Evolutionary conservation across 805 yeast genomes (phyloP).

Genomic region (Cyberlindnera euphorbiae): DNA sequence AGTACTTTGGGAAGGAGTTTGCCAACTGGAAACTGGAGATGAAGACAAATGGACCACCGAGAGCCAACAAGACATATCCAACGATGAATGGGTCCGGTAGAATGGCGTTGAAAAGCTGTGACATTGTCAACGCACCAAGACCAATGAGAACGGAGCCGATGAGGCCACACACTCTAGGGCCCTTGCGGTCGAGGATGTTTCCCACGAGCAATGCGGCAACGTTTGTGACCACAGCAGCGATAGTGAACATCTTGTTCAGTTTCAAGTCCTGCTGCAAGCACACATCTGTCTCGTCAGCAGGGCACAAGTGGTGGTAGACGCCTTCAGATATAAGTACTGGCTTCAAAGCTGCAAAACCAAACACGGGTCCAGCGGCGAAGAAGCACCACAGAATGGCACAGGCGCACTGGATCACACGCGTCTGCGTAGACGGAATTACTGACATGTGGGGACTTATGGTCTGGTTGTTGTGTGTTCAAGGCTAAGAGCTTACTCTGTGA

Average conservation of each 20-base stretch:
- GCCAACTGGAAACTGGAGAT: constrained; percentile 88
- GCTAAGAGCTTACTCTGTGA: neutral
- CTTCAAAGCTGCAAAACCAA: constrained; percentile 94
- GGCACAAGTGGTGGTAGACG: constrained; percentile 63
- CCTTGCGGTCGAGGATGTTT: constrained; percentile 65
- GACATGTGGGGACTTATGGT: neutral
- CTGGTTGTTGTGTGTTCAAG: neutral
- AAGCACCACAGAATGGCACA: constrained; percentile 88
- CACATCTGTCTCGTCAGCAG: constrained; percentile 23
- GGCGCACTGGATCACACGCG: constrained; percentile 13
- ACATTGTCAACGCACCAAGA: constrained; percentile 47
- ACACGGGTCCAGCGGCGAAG: constrained; percentile 87
- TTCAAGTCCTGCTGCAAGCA: constrained; percentile 81
- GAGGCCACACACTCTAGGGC: constrained; percentile 76
- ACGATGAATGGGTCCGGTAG: constrained; percentile 58
- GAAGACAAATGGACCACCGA: constrained; percentile 93
- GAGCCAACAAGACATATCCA: constrained; percentile 74
- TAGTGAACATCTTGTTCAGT: constrained; percentile 76
- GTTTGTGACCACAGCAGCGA: constrained; percentile 85
- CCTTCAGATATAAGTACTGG: constrained; percentile 76
- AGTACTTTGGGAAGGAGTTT: constrained; percentile 75
- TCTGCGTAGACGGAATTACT: constrained; percentile 6
- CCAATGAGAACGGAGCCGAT: constrained; percentile 62
- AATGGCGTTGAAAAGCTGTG: constrained; percentile 31
- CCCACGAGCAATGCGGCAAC: constrained; percentile 82